Percentiles rank a stretch among this genome's conserved stretches.
Evolutionary conservation across 495 filamentous ascomycete species (phyloP).

Genomic region (Aspergillus mulundensis): DNA sequence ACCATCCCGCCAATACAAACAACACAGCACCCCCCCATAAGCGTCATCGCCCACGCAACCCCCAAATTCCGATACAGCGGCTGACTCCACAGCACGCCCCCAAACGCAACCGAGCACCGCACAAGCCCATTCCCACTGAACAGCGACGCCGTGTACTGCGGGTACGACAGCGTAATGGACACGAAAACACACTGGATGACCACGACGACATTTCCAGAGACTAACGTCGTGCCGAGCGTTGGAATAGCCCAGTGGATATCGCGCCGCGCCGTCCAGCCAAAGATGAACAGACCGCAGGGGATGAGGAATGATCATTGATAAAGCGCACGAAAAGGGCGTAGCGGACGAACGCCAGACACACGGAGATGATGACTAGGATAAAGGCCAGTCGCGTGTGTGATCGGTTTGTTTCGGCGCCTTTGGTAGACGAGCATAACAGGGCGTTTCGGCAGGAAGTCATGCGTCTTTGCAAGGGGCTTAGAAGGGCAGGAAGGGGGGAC

Average conservation of each 20-base stretch:
- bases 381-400: too few species aligned
- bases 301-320: too few species aligned
- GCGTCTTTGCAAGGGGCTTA: too few species aligned
- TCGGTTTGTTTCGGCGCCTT: too few species aligned
- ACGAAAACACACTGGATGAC: conserved; percentile 60
- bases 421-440: too few species aligned
- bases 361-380: too few species aligned
- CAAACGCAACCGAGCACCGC: conserved; percentile 20
- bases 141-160: conserved; percentile 57
- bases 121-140: conserved; percentile 62
- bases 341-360: too few species aligned
- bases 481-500: too few species aligned
- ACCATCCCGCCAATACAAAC: too few species aligned
- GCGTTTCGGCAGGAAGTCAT: too few species aligned
- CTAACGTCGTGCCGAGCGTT: conserved; percentile 46
- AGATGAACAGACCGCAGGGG: neutral
- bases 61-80: neutral
- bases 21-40: too few species aligned
- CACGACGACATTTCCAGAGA: conserved; percentile 24
- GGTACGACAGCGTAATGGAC: conserved; percentile 59
- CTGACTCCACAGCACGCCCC: neutral
- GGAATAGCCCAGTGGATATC: conserved; percentile 59
- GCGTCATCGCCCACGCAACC: too few species aligned
- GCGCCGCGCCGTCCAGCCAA: neutral
- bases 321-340: neutral